phyloP scores from a whole-genome alignment of 192 early-diverging fungal species.

The Paraglomus brasilianum region DNA sequence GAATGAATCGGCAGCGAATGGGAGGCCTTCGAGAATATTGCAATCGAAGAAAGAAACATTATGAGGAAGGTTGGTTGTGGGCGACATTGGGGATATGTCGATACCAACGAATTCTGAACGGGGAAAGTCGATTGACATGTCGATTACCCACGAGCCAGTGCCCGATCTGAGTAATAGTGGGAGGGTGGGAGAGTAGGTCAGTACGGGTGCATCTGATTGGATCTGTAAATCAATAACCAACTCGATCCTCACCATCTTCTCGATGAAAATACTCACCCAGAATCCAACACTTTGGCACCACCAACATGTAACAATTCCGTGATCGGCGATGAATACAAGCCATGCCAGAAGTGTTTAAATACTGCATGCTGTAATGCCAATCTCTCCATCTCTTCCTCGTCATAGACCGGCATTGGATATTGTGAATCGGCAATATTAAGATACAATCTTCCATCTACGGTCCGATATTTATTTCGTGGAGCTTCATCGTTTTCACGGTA shows the following conservation, averaged over 20 bases:
- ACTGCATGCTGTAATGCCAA: too few species aligned
- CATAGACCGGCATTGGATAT: too few species aligned
- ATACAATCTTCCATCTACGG: too few species aligned
- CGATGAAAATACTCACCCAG: background rate
- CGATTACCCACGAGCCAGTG: slow-evolving; percentile 38
- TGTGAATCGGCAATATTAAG: too few species aligned
- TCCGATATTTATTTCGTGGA: too few species aligned
- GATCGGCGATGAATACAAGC: background rate
- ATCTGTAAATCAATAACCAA: too few species aligned
- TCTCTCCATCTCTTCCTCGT: too few species aligned
- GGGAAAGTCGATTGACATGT: slow-evolving; percentile 42
- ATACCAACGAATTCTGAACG: slow-evolving; percentile 29
- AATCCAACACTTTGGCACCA: slow-evolving; percentile 3
- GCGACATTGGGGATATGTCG: slow-evolving; percentile 43
- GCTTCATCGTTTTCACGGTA: too few species aligned
- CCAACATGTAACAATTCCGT: background rate
- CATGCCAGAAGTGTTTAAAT: background rate
- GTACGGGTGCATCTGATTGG: too few species aligned
- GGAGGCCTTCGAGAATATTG: slow-evolving; percentile 34
- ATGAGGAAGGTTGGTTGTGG: slow-evolving; percentile 35
- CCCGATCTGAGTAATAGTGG: slow-evolving; percentile 31
- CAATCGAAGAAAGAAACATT: slow-evolving; percentile 34
- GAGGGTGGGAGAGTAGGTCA: slow-evolving; percentile 26
- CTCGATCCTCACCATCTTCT: too few species aligned
- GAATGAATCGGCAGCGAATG: background rate